Conservation (phyloP, 139 green algal species). For the Haematococcus sp. region DNA sequence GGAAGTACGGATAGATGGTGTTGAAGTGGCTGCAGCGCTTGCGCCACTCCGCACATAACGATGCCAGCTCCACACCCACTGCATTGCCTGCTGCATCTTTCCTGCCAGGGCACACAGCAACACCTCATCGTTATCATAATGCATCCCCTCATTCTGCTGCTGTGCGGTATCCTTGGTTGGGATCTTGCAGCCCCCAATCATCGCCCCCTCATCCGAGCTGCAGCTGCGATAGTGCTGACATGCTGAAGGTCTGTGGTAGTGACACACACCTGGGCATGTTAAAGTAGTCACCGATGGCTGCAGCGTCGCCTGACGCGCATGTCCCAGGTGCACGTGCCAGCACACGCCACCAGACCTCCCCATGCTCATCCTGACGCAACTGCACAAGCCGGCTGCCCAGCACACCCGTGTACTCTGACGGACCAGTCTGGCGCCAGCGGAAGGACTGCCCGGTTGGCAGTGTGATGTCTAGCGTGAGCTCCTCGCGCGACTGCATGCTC, state of each 20-base stretch:
- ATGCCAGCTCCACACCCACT: slow-evolving; percentile 27
- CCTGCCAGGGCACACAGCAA: too few relatives aligned
- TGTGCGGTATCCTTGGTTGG: too few relatives aligned
- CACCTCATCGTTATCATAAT: too few relatives aligned
- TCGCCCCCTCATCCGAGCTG: too few relatives aligned
- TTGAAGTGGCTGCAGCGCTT: slow-evolving; percentile 54
- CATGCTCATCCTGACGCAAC: slow-evolving; percentile 59
- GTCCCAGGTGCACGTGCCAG: slow-evolving; percentile 44
- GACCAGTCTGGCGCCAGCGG: slow-evolving; percentile 56
- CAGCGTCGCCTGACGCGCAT: neutral
- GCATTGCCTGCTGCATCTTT: too few relatives aligned
- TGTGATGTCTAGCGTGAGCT: slow-evolving; percentile 74
- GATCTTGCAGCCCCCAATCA: too few relatives aligned
- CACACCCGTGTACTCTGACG: slow-evolving; percentile 72
- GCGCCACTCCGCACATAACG: slow-evolving; percentile 52
- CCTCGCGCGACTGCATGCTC: slow-evolving; percentile 10
- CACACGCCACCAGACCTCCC: slow-evolving; percentile 75
- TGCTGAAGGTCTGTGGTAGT: too few relatives aligned
- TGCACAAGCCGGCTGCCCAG: slow-evolving; percentile 65
- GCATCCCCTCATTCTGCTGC: too few relatives aligned
- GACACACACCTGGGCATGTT: slow-evolving; percentile 46
- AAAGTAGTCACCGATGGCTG: slow-evolving; percentile 79
- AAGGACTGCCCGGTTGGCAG: slow-evolving; percentile 87
- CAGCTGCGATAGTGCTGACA: too few relatives aligned
- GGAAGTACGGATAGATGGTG: slow-evolving; percentile 20